Base-by-base conservation (phyloP, 2,329 filamentous ascomycete species). In the Ophiostoma sp. region DNA sequence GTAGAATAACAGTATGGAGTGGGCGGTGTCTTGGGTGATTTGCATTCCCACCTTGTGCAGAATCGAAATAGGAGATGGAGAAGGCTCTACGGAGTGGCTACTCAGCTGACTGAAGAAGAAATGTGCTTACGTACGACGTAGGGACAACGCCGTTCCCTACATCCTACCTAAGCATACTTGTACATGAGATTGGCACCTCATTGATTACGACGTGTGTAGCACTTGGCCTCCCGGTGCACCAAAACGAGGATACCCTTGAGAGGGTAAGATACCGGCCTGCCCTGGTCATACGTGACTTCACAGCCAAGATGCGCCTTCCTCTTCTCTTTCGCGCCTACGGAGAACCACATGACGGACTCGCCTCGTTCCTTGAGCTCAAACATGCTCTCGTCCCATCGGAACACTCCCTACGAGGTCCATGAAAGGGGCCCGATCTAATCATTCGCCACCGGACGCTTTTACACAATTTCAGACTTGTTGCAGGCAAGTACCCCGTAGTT, bases 381-480 rank as follows among this genome's bases (percentile, higher is more conserved):
- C 49, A 36, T 27, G n/a, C n/a, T 55, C 49, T 27, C 27, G 14
- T 27, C 49, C 49, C 49, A 55, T 55, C 49, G 18, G 49, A 55
- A 55, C 49, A 7, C 49, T 55, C 27, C n/a, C 49, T 55, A 55
- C 49, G 18, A 55, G 47, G 47, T 18, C 49, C 49, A 55, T 11
- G 49, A 55, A 55, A 55, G 49, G 47, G 49, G 49, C 6, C 49
- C 49, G n/a, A 55, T 55, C 49, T 55, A 55, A 4, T 36, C n/a
- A 27, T 55, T 55, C 8, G 18, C 49, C 49, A 55, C 49, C 27
- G 27, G 27, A 27, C 27, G 27, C 27, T 27, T 27, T 27, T 27
- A 27, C 27, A 27, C 27, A 27, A 27, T 27, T 27, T 27, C 27
- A 27, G 49, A 27, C 18, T 18, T 27, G 49, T 27, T 27, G 49